Base-by-base conservation (phyloP, 495 filamentous ascomycete species). In the Sabuloglossum arenarium region DNA sequence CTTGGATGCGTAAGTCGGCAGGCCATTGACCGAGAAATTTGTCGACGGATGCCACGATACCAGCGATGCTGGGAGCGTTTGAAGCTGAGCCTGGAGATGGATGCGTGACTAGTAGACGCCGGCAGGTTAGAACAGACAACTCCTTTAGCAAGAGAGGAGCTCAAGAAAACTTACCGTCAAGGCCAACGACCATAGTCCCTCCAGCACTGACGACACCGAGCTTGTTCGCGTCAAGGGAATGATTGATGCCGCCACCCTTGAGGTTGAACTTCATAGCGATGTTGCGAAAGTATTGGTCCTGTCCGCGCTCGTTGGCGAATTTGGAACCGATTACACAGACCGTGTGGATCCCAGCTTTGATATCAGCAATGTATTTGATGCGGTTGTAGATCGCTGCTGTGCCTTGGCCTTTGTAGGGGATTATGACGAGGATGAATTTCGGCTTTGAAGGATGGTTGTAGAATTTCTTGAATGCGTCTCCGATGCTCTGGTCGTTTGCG, bases 131-230 rank as follows among this genome's bases (percentile, higher is more conserved):
- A 39, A 11, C 34, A 16, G 14, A 12, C 12, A 2, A 39, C 6
- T 39, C 30, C 30, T 4, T 11, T 39, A 12, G 6, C 14, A 39
- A 16, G 34, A 39, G 34, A n/a, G n/a, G n/a, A n/a, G n/a, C n/a
- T n/a, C n/a, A n/a, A n/a, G n/a, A n/a, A n/a, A n/a, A 9, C 34
- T 39, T 16, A 39, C 34, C 34, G 61, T 95, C 89, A 50, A 90
- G 80, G 0, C 89, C 89, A 34, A 90, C 75, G n/a, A 94, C 70
- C 84, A 95, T 94, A 0, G 86, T 89, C 54, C 75, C 77, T 6
- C 74, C 74, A 19, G 79, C 69, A 39, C 67, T 68, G 31, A 91
- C 63, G 21, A 87, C 64, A 8, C 71, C 73, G 3, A 82, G 67
- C 21, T 74, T 70, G 0, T 65, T 58, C 0, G 67, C 50, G 0